phyloP scores from a whole-genome alignment of 2,329 filamentous ascomycete species.

The Alternaria metachromatica region DNA sequence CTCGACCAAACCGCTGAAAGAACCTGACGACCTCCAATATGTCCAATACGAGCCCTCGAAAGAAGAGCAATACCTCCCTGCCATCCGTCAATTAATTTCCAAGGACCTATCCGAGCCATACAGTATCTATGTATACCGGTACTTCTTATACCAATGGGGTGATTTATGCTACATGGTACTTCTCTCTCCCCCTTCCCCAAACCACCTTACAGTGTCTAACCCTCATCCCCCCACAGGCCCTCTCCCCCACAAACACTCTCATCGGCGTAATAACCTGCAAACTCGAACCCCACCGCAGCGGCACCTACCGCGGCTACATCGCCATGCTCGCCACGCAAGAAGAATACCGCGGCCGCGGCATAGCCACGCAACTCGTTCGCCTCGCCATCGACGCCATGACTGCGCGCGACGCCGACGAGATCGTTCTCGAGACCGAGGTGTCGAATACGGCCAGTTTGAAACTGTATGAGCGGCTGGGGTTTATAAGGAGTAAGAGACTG shows the following conservation, averaged over 20 bases:
- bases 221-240: conserved; percentile 40
- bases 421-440: conserved; percentile 95
- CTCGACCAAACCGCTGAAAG: conserved; percentile 2
- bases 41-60: conserved; percentile 65
- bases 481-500: conserved; percentile 87
- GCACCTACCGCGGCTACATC: conserved; percentile 91
- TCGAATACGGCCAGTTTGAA: conserved; percentile 89
- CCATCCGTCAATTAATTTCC: conserved; percentile 90
- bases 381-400: conserved; percentile 92
- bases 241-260: conserved; percentile 60
- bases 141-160: conserved; percentile 97
- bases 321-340: conserved; percentile 96
- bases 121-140: conserved; percentile 98
- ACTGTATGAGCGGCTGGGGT: conserved; percentile 90
- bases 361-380: conserved; percentile 85
- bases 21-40: conserved; percentile 57
- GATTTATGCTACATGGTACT: conserved; percentile 93
- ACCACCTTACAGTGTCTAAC: conserved; percentile 32
- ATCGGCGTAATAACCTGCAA: conserved; percentile 95
- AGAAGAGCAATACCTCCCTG: conserved; percentile 74
- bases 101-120: conserved; percentile 98
- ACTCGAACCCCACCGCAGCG: conserved; percentile 85
- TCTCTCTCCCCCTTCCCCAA: neutral
- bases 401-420: conserved; percentile 82
- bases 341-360: conserved; percentile 79